Conservation (phyloP, 768 basidiomycete species). For the Xerocomellus dryophilus region DNA sequence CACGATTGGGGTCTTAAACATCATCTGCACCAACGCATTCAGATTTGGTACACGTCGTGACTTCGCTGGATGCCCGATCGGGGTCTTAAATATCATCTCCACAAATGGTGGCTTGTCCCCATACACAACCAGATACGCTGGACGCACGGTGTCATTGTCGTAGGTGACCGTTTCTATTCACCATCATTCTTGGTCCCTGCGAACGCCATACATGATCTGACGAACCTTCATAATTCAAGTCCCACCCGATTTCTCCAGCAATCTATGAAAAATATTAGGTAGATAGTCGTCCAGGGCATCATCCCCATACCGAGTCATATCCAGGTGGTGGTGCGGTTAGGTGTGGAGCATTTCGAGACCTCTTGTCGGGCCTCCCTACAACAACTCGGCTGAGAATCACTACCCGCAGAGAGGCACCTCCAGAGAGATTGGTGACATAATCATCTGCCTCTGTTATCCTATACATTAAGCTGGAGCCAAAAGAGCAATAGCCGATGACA, state of each 20-base stretch:
- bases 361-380: conserved; percentile 55
- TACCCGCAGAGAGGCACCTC: conserved; percentile 44
- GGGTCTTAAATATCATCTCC: conserved; percentile 31
- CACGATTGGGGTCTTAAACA: conserved; percentile 33
- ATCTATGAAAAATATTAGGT: conserved; percentile 37
- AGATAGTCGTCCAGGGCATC: conserved; percentile 3
- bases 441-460: conserved; percentile 66
- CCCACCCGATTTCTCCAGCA: conserved; percentile 58
- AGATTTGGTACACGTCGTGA: conserved; percentile 15
- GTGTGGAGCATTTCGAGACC: conserved; percentile 46
- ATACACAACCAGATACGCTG: conserved; percentile 65
- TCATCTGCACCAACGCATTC: conserved; percentile 26
- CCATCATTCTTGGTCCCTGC: not conserved
- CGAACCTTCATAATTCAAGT: conserved; percentile 57
- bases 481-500: not conserved
- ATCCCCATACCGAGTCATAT: conserved; percentile 52
- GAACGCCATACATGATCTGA: not conserved
- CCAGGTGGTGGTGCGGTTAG: conserved; percentile 52
- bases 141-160: conserved; percentile 62
- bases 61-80: conserved; percentile 46
- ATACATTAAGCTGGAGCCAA: too few relatives aligned
- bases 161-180: conserved; percentile 62
- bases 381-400: conserved; percentile 59
- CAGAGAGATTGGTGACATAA: conserved; percentile 46
- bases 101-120: conserved; percentile 34